Evolutionary conservation across 192 early-diverging fungal species (phyloP).

Genomic region (Haplosporangium gracile): DNA sequence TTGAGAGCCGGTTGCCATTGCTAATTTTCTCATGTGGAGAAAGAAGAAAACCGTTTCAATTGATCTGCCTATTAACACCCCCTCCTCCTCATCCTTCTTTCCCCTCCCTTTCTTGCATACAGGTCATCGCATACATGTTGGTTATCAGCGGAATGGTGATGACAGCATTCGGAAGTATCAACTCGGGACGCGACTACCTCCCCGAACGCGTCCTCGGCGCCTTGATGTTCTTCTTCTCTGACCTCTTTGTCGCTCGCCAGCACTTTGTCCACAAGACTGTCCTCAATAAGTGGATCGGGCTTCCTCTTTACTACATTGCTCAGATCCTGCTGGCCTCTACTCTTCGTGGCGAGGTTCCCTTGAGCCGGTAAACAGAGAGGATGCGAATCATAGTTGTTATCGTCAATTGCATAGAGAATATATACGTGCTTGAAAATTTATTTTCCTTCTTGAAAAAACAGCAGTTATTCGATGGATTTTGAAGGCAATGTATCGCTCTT

Average conservation of each 20-base stretch:
- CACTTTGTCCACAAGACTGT: constrained; percentile 47
- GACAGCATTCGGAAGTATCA: constrained; percentile 40
- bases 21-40: background rate
- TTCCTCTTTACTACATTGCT: constrained; percentile 49
- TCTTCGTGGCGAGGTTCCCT: constrained; percentile 30
- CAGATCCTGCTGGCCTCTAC: constrained; percentile 47
- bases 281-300: constrained; percentile 49
- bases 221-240: constrained; percentile 47
- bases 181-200: constrained; percentile 20
- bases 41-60: background rate
- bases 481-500: no score
- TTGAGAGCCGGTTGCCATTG: background rate
- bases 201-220: constrained; percentile 46
- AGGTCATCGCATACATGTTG: constrained; percentile 46
- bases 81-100: background rate
- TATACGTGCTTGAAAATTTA: background rate
- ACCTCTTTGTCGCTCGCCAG: constrained; percentile 47
- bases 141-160: constrained; percentile 50
- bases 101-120: background rate
- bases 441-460: background rate
- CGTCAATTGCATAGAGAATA: background rate
- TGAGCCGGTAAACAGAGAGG: constrained; percentile 2
- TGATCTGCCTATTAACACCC: background rate
- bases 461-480: background rate
- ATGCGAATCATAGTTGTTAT: background rate